phyloP scores from a whole-genome alignment of 2,329 filamentous ascomycete genomes.

The Microascus cirrosus region DNA sequence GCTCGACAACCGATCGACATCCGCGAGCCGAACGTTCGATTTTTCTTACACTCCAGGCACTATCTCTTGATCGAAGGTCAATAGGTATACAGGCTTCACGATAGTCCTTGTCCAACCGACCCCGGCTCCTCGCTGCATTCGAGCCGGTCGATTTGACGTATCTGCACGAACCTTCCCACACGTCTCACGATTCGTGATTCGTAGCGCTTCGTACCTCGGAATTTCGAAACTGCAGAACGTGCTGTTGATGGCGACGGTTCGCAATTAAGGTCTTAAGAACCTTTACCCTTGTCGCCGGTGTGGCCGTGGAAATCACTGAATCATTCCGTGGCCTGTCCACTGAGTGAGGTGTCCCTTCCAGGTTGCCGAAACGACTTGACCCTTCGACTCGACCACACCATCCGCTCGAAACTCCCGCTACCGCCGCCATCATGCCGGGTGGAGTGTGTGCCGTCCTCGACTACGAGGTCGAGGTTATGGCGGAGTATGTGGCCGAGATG shows the following conservation, averaged over 20 bases:
- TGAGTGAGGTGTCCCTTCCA: not conserved
- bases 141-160: not conserved
- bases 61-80: not conserved
- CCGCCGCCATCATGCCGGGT: slow-evolving; percentile 49
- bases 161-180: not conserved
- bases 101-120: not conserved
- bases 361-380: not conserved
- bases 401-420: not conserved
- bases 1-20: not conserved
- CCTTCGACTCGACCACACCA: not conserved
- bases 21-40: not conserved
- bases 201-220: not conserved
- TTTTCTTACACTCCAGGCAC: not conserved
- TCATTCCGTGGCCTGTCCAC: not conserved
- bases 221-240: not conserved
- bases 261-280: not conserved
- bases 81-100: not conserved
- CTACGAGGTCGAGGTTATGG: slow-evolving; percentile 95
- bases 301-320: slow-evolving; percentile 1
- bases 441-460: slow-evolving; percentile 90
- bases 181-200: not conserved
- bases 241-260: slow-evolving; percentile 2
- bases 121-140: not conserved
- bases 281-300: slow-evolving; percentile 1
- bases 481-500: slow-evolving; percentile 89